Base-by-base conservation (phyloP, 257 asterid species). In the Eucommia ulmoides region DNA sequence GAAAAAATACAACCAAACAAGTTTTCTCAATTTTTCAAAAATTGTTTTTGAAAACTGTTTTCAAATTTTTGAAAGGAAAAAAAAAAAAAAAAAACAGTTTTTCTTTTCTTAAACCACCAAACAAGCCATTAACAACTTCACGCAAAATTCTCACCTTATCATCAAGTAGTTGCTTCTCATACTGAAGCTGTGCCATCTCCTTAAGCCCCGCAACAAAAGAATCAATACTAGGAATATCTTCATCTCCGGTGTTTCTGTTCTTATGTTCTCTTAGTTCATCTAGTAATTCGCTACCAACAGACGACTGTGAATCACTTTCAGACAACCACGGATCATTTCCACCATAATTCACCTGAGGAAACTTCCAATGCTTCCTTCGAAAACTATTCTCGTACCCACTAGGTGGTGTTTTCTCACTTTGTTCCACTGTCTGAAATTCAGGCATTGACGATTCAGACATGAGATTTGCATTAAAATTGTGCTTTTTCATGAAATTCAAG, bases 171-270 rank as follows among this genome's bases (percentile, higher is more conserved):
- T 71, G 74, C 46, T 61, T 29, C 48, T 67, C 83, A 68, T 54
- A 76, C 58, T 88, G 92, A 56, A 62, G 80, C 74, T 78, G 77
- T 9, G 94, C 95, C 94, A 86, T 82, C 66, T 86, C 96, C 75
- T 66, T 79, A 50, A 91, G 80, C 46, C 94, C 99, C n/a, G 96
- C 94, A 29, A 91, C 93, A 62, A 86, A 91, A 46, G 94, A 76
- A 55, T 88, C 89, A 45, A 91, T 86, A 63, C 95, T 86, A 16
- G 95, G 95, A 61, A 91, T 81, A 59, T 79, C 89, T 66, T 77
- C 96, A 54, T 85, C 94, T 65, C 79, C 88, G n/a, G 69, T 58
- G 20, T 44, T 48, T 49, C 52, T 59, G 48, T 58, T 70, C 55
- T 73, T 70, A 55, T 73, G 76, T 58, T 55, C 47, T 61, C 60